Evolutionary conservation across 2,329 filamentous ascomycete genomes (phyloP).

Genomic region (Achaetomium macrosporum): DNA sequence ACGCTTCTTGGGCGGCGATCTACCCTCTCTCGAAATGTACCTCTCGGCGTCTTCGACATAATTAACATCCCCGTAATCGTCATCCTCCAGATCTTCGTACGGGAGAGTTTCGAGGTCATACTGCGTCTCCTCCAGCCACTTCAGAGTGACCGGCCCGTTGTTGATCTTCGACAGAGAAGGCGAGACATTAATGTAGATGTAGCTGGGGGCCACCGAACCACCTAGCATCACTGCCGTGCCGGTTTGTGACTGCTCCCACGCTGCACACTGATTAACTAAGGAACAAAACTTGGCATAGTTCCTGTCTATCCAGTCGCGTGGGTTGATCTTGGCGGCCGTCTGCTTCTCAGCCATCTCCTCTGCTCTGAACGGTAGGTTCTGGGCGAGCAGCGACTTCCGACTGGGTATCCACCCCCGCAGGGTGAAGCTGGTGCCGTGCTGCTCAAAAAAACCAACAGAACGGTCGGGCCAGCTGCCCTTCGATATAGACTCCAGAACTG

Average conservation of each 20-base stretch:
- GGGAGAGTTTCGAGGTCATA: conserved; percentile 39
- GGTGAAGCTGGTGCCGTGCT: conserved; percentile 34
- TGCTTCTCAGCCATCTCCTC: conserved; percentile 30
- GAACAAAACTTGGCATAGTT: conserved; percentile 28
- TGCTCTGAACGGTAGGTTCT: conserved; percentile 29
- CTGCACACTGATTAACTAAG: conserved; percentile 36
- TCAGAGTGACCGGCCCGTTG: conserved; percentile 26
- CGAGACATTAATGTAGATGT: conserved; percentile 36
- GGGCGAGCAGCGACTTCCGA: conserved; percentile 31
- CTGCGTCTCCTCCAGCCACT: conserved; percentile 36
- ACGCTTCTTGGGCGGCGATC: conserved; percentile 12
- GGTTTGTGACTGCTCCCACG: conserved; percentile 40
- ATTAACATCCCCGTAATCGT: conserved; percentile 24
- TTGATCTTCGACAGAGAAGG: conserved; percentile 22
- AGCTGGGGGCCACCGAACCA: conserved; percentile 32
- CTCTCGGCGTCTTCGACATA: conserved; percentile 5
- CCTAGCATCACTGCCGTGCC: conserved; percentile 31
- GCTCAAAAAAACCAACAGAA: conserved; percentile 32
- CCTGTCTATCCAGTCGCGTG: conserved; percentile 25
- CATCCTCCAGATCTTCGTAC: conserved; percentile 34
- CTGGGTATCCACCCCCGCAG: conserved; percentile 41
- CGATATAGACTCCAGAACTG: conserved; percentile 7
- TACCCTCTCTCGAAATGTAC: neutral
- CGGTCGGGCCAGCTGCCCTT: conserved; percentile 29
- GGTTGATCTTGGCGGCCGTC: conserved; percentile 18